Evolutionary conservation across 2,329 filamentous ascomycete genomes (phyloP).

Genomic region (Penicillium sp.): DNA sequence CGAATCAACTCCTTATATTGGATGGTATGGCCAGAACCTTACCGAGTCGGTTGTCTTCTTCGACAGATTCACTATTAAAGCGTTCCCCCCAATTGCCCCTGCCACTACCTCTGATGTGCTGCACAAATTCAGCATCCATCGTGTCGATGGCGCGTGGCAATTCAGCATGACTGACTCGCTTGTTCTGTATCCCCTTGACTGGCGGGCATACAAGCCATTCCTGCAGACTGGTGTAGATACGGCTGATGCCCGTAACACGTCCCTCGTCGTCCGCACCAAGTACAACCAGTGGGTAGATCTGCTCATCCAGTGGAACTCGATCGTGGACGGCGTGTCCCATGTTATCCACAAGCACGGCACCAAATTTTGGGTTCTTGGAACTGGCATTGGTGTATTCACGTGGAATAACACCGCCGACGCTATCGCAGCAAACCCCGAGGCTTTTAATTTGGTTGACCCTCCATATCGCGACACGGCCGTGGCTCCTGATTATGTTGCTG

Average conservation of each 20-base stretch:
- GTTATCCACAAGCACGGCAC: constrained; percentile 68
- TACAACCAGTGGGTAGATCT: too few relatives aligned
- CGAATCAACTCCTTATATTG: constrained; percentile 51
- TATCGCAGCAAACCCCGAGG: constrained; percentile 49
- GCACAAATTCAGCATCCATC: too few relatives aligned
- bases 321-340: constrained; percentile 53
- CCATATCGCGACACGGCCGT: constrained; percentile 58
- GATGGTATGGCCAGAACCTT: constrained; percentile 51
- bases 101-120: constrained; percentile 5
- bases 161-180: too few relatives aligned
- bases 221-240: too few relatives aligned
- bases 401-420: constrained; percentile 62
- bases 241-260: constrained; percentile 4
- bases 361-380: constrained; percentile 64
- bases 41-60: constrained; percentile 48
- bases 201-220: too few relatives aligned
- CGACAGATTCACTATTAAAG: constrained; percentile 50
- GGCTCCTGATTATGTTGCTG: constrained; percentile 40
- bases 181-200: too few relatives aligned
- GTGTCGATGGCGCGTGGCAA: too few relatives aligned
- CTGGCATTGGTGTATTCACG: constrained; percentile 56
- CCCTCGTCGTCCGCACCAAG: constrained; percentile 56
- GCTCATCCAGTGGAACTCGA: too few relatives aligned
- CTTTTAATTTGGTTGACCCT: constrained; percentile 64
- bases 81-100: constrained; percentile 43